These are phyloP conservation scores for Heterobasidion occidentale DNA, from an alignment of 1,284 basidiomycete species.

Conservation along the genomic window DNA sequence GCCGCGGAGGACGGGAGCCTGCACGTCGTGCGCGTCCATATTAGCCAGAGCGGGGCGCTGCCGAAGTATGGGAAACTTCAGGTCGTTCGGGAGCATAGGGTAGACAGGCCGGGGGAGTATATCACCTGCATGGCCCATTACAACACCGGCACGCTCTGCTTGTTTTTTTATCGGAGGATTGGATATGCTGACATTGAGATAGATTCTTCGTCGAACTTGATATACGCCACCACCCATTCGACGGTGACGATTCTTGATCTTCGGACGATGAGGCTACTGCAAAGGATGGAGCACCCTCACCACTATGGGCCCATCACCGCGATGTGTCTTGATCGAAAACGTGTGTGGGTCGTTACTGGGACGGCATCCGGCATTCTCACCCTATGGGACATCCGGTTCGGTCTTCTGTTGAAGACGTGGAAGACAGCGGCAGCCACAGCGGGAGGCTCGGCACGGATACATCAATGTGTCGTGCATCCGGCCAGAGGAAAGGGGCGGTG, in stretches of 20 bases:
- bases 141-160: constrained; percentile 49
- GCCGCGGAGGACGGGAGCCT: constrained; percentile 82
- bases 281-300: constrained; percentile 76
- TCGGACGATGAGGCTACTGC: constrained; percentile 73
- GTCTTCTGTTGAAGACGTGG: constrained; percentile 86
- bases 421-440: constrained; percentile 55
- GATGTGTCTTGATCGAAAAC: constrained; percentile 75
- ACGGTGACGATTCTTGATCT: constrained; percentile 78
- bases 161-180: background rate
- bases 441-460: constrained; percentile 47
- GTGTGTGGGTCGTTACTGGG: constrained; percentile 83
- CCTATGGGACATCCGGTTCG: constrained; percentile 94
- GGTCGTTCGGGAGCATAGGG: constrained; percentile 65
- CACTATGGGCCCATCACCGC: constrained; percentile 84
- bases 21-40: constrained; percentile 76
- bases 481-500: constrained; percentile 82
- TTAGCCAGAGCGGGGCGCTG: constrained; percentile 51
- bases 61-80: constrained; percentile 80
- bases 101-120: constrained; percentile 66
- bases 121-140: constrained; percentile 74
- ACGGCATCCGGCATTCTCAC: constrained; percentile 79
- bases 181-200: constrained; percentile 12
- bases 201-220: constrained; percentile 69
- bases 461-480: constrained; percentile 77
- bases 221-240: constrained; percentile 82